Base-by-base conservation (phyloP, 1,139 yeast species). In the Kodamaea anthophila region DNA sequence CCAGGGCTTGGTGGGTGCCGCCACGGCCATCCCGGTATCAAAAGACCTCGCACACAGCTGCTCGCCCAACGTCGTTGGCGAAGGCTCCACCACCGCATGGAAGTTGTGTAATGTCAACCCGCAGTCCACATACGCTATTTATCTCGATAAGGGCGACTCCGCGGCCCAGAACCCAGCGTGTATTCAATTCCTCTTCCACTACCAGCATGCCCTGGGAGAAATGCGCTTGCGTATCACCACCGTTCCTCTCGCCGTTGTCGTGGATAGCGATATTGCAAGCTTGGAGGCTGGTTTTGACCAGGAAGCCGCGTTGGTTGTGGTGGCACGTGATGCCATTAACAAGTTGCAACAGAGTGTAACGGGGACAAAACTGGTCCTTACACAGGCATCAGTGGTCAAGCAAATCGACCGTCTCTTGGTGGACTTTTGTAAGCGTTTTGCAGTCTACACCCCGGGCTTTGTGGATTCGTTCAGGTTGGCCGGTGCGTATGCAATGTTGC, bases 331-430 rank as follows among this genome's bases (percentile, higher is more conserved):
- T 27, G 67, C 75, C 1, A 54, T 77, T 9, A 51, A 58, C 42
- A 70, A 67, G 40, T 55, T 74, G 20, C 68, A 63, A 29, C 48
- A 58, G 5, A 44, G 42, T 15, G 39, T 40, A n/a, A 40, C 43
- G 5, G 29, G 35, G 3, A 39, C 25, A 20, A 31, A 36, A 16
- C 36, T 42, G 2, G 31, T 26, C 4, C 31, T 34, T 10, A 41
- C 43, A 8, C 38, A 38, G 13, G 28, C 31, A 5, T 37, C 41
- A 2, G 74, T 88, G 13, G 61, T 83, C 36, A 77, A 94, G 58
- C 84, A 93, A 78, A 74, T 87, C 35, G 97, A 91, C 57, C 77
- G 93, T 47, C 72, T 80, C 50, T 65, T 88, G 42, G 82, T 91
- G 41, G 82, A 87, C 41, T 67, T 85, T 43, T 88, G 97, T 57